These are phyloP conservation scores for Ramalina intermedia DNA, from an alignment of 495 filamentous ascomycete genomes.

Conservation along the genomic window DNA sequence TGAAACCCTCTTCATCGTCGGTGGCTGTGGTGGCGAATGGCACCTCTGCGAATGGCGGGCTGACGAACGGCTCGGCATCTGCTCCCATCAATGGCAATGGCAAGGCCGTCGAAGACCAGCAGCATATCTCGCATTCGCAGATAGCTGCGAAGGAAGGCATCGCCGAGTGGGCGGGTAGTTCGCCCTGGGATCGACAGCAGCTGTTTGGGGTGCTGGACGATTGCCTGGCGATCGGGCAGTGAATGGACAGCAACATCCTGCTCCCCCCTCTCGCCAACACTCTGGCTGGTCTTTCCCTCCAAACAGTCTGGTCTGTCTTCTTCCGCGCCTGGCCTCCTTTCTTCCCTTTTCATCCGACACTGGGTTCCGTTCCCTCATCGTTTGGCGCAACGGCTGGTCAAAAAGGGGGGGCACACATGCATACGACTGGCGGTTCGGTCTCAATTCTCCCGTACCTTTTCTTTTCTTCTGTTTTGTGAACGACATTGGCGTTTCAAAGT, in stretches of 20 bases:
- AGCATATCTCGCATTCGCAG: constrained; percentile 19
- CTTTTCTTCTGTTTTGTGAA: no score
- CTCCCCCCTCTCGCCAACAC: no score
- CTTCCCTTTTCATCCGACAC: no score
- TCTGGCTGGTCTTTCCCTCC: no score
- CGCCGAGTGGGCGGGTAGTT: constrained; percentile 60
- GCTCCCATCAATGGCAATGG: constrained; percentile 11
- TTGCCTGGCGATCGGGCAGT: constrained; percentile 35
- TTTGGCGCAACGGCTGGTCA: no score
- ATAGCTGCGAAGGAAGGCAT: constrained; percentile 52
- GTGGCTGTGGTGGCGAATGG: background rate
- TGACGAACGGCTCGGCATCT: constrained; percentile 19
- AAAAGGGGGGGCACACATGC: no score
- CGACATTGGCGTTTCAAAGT: no score
- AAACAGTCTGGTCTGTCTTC: no score
- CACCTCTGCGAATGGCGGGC: background rate
- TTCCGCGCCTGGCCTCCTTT: no score
- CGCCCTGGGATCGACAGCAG: constrained; percentile 40
- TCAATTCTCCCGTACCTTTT: no score
- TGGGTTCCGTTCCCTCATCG: no score
- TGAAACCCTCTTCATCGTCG: background rate
- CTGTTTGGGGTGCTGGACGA: constrained; percentile 59
- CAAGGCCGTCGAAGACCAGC: constrained; percentile 15
- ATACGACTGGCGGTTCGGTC: no score
- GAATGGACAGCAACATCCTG: constrained; percentile 1